phyloP scores from a whole-genome alignment of 1,139 yeast species.

The Nakaseomyces sp. region DNA sequence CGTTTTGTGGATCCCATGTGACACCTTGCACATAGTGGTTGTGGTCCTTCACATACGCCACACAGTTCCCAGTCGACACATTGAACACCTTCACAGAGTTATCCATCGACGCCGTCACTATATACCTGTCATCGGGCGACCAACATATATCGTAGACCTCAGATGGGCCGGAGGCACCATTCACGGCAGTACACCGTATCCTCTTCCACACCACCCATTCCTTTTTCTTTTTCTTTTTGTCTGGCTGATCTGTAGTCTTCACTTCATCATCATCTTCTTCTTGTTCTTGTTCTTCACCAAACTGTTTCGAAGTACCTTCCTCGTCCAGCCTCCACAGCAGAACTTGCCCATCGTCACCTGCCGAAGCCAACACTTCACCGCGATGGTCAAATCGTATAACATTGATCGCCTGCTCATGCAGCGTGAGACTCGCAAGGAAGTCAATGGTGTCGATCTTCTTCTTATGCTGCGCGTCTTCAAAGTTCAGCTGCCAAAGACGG shows the following conservation, averaged over 20 bases:
- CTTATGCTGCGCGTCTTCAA: conserved; percentile 16
- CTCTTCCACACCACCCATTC: conserved; percentile 46
- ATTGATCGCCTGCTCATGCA: conserved; percentile 93
- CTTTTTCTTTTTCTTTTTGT: too few species aligned
- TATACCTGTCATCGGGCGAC: conserved; percentile 72
- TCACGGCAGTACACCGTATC: conserved; percentile 9
- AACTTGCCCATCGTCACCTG: conserved; percentile 90
- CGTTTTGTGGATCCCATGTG: conserved; percentile 82
- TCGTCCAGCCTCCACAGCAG: conserved; percentile 62
- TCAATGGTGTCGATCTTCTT: conserved; percentile 38
- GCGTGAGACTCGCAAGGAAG: conserved; percentile 66
- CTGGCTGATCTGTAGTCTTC: too few species aligned
- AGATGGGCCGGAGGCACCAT: conserved; percentile 26
- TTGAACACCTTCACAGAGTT: conserved; percentile 65
- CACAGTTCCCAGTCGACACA: conserved; percentile 48
- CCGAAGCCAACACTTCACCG: conserved; percentile 69
- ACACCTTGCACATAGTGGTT: conserved; percentile 91
- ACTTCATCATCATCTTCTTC: conserved; percentile 35
- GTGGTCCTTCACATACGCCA: conserved; percentile 63
- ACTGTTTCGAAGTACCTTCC: conserved; percentile 28
- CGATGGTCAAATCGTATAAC: conserved; percentile 67
- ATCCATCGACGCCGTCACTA: conserved; percentile 91
- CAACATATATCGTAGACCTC: conserved; percentile 88
- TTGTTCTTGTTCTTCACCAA: conserved; percentile 12
- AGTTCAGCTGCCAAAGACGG: conserved; percentile 43